A percentile compares a stretch with the other conserved stretches of the same genome.
phyloP scores from a whole-genome alignment of 176 grass and related monocot genomes.

The Hsuehochloa calcarea region DNA sequence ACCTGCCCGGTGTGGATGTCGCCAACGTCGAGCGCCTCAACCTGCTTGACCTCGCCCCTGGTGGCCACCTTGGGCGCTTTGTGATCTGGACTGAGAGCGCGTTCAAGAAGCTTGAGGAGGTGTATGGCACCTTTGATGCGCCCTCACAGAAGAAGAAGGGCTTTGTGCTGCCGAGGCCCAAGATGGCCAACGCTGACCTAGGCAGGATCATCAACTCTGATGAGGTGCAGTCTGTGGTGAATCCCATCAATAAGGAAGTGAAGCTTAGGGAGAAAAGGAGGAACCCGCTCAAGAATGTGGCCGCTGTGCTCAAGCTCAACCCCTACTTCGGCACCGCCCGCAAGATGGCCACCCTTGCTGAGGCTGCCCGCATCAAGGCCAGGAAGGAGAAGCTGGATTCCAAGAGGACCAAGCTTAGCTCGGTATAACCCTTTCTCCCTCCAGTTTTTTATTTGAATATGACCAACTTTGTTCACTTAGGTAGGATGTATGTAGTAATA shows the following conservation, averaged over 20 bases:
- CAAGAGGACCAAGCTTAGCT: slow-evolving; percentile 50
- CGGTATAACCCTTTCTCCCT: slow-evolving; percentile 17
- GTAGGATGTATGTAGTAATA: neutral
- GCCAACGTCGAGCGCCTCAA: slow-evolving; percentile 84
- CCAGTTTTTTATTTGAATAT: neutral
- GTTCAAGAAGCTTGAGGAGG: slow-evolving; percentile 80
- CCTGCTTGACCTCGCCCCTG: slow-evolving; percentile 72
- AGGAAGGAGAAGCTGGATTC: slow-evolving; percentile 69
- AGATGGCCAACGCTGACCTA: slow-evolving; percentile 76
- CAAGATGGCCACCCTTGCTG: slow-evolving; percentile 76
- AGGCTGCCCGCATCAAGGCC: slow-evolving; percentile 67
- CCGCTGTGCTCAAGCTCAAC: slow-evolving; percentile 73
- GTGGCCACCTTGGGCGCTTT: slow-evolving; percentile 75
- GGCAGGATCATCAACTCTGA: slow-evolving; percentile 85
- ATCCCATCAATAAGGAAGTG: slow-evolving; percentile 66
- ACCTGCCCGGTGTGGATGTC: slow-evolving; percentile 74
- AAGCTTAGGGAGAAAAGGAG: slow-evolving; percentile 65
- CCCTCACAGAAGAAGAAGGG: slow-evolving; percentile 80
- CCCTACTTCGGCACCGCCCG: slow-evolving; percentile 66
- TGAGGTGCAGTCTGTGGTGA: slow-evolving; percentile 77
- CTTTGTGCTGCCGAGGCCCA: slow-evolving; percentile 69
- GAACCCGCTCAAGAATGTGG: slow-evolving; percentile 77
- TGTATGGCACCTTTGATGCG: slow-evolving; percentile 65
- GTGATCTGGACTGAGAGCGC: slow-evolving; percentile 90
- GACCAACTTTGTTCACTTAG: neutral